Base-by-base conservation (phyloP, 2,329 filamentous ascomycete genomes). In the Beauveria medogensis region DNA sequence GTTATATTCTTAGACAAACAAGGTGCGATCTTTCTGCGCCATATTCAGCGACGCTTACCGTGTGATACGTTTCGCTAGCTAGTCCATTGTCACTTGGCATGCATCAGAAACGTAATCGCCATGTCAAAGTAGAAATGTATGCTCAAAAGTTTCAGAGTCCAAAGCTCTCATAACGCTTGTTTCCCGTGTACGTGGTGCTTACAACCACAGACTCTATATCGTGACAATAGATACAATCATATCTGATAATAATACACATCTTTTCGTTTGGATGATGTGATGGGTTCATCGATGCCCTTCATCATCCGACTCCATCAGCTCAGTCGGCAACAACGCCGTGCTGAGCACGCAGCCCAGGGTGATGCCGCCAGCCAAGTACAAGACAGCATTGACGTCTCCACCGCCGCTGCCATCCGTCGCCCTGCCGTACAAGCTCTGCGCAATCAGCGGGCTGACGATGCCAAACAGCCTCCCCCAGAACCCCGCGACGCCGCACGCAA, bases 391-490 rank as follows among this genome's bases (percentile, higher is more conserved):
- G 6, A 79, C 68, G 44, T 76, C 72, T 34, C 30, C 34, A 0
- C 76, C 72, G 9, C 69, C 65, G 0, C 68, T 70, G 52, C 70
- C 62, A 0, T 63, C 60, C 1, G 64, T 60, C 70, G 67, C 65
- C 30, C 65, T 59, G 0, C 73, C 69, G 43, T 76, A 72, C n/a
- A 78, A 51, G 46, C 72, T 72, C 64, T 82, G 78, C 5, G 80
- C 81, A 58, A 82, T 81, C 43, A 85, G 66, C 0, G 83, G 83
- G 43, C 80, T 81, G 18, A 85, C 76, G 50, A 86, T 85, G 10
- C 80, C 79, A 64, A 83, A 83, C 26, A 85, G 59, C 2, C 83
- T 70, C 1, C 83, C 83, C 80, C 81, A 84, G 66, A 84, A 85
- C 62, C 79, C 81, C 2, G 82, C 81, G 14, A 84, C 63, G 0